phyloP scores from a whole-genome alignment of 176 grass and related monocot genomes.

The Puya raimondii region DNA sequence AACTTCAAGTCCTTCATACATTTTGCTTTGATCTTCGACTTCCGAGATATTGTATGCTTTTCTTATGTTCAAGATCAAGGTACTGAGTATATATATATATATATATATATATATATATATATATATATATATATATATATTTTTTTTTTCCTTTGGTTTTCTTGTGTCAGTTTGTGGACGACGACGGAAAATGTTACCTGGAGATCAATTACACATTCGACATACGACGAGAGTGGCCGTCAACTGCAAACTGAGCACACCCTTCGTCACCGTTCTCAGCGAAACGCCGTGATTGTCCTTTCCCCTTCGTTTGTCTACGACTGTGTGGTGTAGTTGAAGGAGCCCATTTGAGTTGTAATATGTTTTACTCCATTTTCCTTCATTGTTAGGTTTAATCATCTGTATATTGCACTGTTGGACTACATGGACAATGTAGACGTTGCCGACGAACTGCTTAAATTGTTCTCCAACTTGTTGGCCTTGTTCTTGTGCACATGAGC shows the following conservation, averaged over 20 bases:
- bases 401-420: not conserved
- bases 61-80: not conserved
- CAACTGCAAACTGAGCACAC: not conserved
- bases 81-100: no score
- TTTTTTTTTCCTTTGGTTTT: not conserved
- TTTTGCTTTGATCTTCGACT: not conserved
- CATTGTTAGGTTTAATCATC: not conserved
- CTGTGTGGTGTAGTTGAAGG: not conserved
- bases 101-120: no score
- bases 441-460: no score
- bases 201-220: constrained; percentile 98
- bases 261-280: not conserved
- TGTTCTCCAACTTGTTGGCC: no score
- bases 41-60: not conserved
- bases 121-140: no score
- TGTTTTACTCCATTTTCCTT: not conserved
- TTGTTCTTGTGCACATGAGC: no score
- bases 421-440: no score
- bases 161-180: constrained; percentile 71
- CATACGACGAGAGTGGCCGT: constrained; percentile 86
- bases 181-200: constrained; percentile 94
- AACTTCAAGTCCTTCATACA: not conserved
- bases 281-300: not conserved
- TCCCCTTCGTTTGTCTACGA: not conserved
- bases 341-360: not conserved